Percentiles rank a stretch among this genome's conserved stretches.
Conservation (phyloP, 192 early-diverging fungal genomes). For the Geosiphon pyriformis region DNA sequence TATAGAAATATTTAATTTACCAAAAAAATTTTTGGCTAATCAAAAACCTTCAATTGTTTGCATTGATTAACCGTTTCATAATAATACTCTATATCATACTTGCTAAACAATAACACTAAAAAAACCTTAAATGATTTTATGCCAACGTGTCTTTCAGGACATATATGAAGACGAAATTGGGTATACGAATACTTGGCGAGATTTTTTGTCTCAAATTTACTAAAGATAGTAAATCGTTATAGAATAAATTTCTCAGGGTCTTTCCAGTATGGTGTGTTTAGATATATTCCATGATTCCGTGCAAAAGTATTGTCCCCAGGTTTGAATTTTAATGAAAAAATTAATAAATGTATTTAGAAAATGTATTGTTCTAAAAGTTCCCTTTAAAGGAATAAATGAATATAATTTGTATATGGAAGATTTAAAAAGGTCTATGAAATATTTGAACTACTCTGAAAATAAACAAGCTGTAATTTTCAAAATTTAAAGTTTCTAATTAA, state of each 20-base stretch:
- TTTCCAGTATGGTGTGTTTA: background rate
- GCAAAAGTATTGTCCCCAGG: background rate
- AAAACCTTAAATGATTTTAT: background rate
- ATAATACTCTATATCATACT: background rate
- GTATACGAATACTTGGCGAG: no score
- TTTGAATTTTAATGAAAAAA: background rate
- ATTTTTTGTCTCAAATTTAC: background rate
- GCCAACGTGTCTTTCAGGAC: background rate
- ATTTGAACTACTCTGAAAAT: no score
- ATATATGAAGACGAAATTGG: background rate
- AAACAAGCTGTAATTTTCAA: no score
- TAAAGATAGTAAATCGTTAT: background rate
- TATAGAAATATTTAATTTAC: no score
- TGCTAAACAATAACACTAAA: background rate
- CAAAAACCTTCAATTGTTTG: background rate
- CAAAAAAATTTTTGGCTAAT: background rate
- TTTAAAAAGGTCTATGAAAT: no score
- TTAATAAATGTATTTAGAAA: no score
- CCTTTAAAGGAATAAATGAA: no score
- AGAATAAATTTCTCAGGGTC: background rate
- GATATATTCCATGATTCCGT: background rate
- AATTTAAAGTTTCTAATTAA: no score
- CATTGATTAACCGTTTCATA: background rate
- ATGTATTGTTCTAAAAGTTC: no score
- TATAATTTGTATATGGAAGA: no score